Evolutionary conservation across 306 rosid species (phyloP).

Genomic region (Cucurbita argyrosperma): DNA sequence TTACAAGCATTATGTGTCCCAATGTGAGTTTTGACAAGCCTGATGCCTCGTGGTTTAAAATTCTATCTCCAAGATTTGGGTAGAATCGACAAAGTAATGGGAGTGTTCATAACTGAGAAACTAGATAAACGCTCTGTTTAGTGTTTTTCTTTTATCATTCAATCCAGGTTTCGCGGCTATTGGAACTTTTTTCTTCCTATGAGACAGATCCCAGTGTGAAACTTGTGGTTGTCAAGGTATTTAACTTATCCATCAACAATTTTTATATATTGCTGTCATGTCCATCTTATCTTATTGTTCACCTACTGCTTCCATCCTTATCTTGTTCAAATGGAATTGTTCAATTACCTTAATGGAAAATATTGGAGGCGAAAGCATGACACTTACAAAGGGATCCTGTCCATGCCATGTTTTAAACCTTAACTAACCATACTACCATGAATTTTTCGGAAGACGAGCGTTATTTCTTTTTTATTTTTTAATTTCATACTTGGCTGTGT

Average conservation of each 20-base stretch:
- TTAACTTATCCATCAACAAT: neutral
- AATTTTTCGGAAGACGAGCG: neutral
- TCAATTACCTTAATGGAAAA: neutral
- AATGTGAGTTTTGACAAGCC: neutral
- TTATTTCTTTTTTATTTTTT: no score
- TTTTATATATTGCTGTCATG: neutral
- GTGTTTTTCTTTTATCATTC: neutral
- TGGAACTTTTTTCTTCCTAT: constrained; percentile 37
- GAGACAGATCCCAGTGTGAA: constrained; percentile 54
- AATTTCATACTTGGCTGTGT: neutral
- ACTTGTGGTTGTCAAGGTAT: constrained; percentile 62
- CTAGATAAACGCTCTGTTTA: neutral
- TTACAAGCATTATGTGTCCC: neutral
- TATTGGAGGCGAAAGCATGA: neutral
- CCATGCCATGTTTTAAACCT: neutral
- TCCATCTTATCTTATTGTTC: neutral
- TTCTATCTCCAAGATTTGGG: neutral
- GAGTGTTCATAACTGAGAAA: neutral
- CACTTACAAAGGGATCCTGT: neutral
- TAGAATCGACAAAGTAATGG: neutral
- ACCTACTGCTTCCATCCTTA: neutral
- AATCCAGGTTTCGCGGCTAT: constrained; percentile 42
- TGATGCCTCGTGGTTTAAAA: neutral
- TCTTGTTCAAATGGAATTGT: neutral
- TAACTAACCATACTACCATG: neutral